phyloP scores from a whole-genome alignment of 2,329 filamentous ascomycete species.

The Alternaria sp. region DNA sequence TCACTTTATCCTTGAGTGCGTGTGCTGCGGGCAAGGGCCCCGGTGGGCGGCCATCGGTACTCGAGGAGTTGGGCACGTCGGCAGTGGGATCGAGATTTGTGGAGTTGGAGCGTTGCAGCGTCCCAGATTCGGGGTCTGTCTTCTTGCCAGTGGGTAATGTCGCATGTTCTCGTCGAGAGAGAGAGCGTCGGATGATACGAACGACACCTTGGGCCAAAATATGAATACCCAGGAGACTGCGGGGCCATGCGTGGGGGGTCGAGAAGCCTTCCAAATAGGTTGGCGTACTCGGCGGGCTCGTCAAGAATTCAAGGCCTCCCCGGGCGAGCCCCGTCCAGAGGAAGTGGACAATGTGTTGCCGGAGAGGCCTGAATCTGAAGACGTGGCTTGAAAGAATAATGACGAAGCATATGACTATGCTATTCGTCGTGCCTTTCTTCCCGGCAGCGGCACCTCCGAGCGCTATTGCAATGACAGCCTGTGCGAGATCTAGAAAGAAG shows the following conservation, averaged over 20 bases:
- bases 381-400: conserved; percentile 67
- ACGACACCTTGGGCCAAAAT: conserved; percentile 78
- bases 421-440: conserved; percentile 73
- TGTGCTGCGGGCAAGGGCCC: conserved; percentile 61
- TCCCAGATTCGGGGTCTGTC: conserved; percentile 68
- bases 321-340: conserved; percentile 52
- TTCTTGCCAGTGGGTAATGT: conserved; percentile 51
- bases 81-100: conserved; percentile 56
- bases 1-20: conserved; percentile 65
- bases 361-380: conserved; percentile 62
- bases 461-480: conserved; percentile 91
- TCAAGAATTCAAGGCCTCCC: conserved; percentile 53
- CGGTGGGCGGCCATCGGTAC: conserved; percentile 60
- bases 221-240: conserved; percentile 75
- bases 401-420: conserved; percentile 73
- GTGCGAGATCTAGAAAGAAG: conserved; percentile 86
- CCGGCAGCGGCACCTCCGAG: conserved; percentile 81
- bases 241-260: conserved; percentile 69
- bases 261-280: conserved; percentile 49
- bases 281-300: conserved; percentile 50
- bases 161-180: conserved; percentile 49
- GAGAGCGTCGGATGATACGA: conserved; percentile 67
- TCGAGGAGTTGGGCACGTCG: conserved; percentile 57
- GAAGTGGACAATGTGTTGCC: conserved; percentile 53
- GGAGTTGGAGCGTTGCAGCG: conserved; percentile 47